Conservation (phyloP, 192 early-diverging fungal genomes). For the Coemansia sp. region DNA sequence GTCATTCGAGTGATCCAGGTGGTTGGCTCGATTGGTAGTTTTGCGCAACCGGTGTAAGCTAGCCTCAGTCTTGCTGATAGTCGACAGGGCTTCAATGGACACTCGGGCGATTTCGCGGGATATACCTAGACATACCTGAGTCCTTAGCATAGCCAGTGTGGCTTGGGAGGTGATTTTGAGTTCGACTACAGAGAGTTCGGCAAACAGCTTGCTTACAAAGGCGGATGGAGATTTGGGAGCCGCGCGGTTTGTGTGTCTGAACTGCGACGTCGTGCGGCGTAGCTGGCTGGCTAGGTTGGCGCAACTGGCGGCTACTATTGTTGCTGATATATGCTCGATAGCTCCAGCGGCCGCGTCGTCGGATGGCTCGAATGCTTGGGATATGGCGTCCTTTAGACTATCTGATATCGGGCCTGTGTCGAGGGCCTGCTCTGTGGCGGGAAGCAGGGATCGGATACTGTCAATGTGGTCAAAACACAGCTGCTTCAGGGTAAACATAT, state of each 20-base stretch:
- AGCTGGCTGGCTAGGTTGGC: slow-evolving; percentile 34
- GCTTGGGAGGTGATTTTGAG: background rate
- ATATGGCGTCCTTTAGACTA: slow-evolving; percentile 11
- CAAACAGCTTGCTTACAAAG: slow-evolving; percentile 32
- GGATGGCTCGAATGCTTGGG: slow-evolving; percentile 17
- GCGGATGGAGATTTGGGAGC: slow-evolving; percentile 31
- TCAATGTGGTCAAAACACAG: slow-evolving; percentile 3
- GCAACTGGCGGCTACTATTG: slow-evolving; percentile 25
- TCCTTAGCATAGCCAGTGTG: slow-evolving; percentile 18
- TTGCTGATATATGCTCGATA: slow-evolving; percentile 8
- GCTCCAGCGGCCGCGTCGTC: slow-evolving; percentile 1
- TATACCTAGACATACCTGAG: slow-evolving; percentile 15
- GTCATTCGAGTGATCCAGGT: slow-evolving; percentile 9
- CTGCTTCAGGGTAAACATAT: slow-evolving; percentile 16
- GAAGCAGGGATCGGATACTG: background rate
- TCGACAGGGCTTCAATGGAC: slow-evolving; percentile 31
- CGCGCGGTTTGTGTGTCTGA: slow-evolving; percentile 40
- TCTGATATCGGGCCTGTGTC: background rate
- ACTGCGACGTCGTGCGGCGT: slow-evolving; percentile 50
- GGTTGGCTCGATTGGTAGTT: slow-evolving; percentile 12
- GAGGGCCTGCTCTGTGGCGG: background rate
- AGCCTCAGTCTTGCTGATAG: slow-evolving; percentile 52
- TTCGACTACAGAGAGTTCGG: slow-evolving; percentile 15
- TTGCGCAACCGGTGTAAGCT: slow-evolving; percentile 43
- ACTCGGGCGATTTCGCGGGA: slow-evolving; percentile 30